A percentile compares a stretch with the other conserved stretches of the same genome.
These are phyloP conservation scores for Scutellospora calospora DNA, from an alignment of 371 early-diverging fungal genomes.

Conservation along the genomic window DNA sequence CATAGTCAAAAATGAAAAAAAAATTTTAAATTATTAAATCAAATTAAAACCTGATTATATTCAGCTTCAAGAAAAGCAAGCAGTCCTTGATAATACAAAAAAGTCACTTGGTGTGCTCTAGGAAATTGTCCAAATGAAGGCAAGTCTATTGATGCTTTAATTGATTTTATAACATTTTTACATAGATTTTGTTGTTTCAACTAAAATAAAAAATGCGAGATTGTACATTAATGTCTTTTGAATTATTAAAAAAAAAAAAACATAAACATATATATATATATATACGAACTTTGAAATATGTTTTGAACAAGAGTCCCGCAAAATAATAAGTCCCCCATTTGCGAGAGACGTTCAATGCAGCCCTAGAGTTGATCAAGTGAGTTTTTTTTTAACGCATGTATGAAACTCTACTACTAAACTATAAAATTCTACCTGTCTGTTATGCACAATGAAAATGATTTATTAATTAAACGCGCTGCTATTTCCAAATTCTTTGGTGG, in stretches of 20 bases:
- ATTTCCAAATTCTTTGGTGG: constrained; percentile 67
- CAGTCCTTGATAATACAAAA: constrained; percentile 85
- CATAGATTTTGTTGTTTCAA: constrained; percentile 85
- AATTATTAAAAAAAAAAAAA: neutral
- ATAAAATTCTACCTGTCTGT: constrained; percentile 76
- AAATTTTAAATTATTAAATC: neutral
- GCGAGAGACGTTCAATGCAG: constrained; percentile 66
- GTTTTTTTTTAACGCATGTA: no score
- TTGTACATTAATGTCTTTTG: neutral
- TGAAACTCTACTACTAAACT: no score
- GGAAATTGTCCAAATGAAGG: constrained; percentile 81
- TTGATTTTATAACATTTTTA: constrained; percentile 81
- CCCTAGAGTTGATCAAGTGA: constrained; percentile 42
- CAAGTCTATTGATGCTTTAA: constrained; percentile 71
- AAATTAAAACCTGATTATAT: constrained; percentile 62
- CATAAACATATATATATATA: neutral
- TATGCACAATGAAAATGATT: constrained; percentile 84
- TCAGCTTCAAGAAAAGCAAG: constrained; percentile 85
- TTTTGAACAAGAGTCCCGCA: constrained; percentile 82
- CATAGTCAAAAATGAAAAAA: constrained; percentile 19
- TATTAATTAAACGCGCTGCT: constrained; percentile 86
- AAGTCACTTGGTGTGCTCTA: constrained; percentile 85
- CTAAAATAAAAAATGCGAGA: constrained; percentile 46
- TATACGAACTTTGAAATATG: constrained; percentile 80
- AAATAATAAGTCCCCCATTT: constrained; percentile 92